These are phyloP conservation scores for Penicillium cinerascens DNA, from an alignment of 495 filamentous ascomycete genomes.

Conservation along the genomic window DNA sequence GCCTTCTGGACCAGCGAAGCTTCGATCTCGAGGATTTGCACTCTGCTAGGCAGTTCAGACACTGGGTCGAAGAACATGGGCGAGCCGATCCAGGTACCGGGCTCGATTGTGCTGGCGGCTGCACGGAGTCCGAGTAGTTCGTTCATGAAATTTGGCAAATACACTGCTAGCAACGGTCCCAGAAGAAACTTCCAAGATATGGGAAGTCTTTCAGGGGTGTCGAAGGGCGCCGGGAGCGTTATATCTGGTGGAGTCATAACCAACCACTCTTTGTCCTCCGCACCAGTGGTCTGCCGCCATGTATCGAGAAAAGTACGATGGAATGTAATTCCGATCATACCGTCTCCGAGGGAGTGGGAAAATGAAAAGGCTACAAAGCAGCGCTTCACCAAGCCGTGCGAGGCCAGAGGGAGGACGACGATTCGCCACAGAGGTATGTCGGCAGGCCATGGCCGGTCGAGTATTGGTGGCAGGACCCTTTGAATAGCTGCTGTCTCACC, in stretches of 20 bases:
- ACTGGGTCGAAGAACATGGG: not conserved
- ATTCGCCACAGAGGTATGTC: slow-evolving; percentile 24
- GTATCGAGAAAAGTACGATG: slow-evolving; percentile 19
- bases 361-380: slow-evolving; percentile 23
- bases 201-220: not conserved
- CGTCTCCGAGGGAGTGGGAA: slow-evolving; percentile 25
- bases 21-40: not conserved
- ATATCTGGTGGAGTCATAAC: not conserved
- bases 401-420: slow-evolving; percentile 17
- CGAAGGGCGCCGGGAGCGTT: not conserved
- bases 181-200: not conserved
- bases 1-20: not conserved
- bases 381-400: slow-evolving; percentile 7
- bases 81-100: not conserved
- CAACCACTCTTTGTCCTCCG: not conserved
- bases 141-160: not conserved
- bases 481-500: not conserved
- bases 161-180: not conserved
- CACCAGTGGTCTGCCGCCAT: slow-evolving; percentile 1
- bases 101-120: not conserved
- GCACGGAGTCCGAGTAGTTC: not conserved
- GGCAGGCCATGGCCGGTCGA: slow-evolving; percentile 2
- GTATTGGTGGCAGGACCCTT: not conserved
- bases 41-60: not conserved
- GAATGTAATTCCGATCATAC: slow-evolving; percentile 19